Evolutionary conservation across 2,329 filamentous ascomycete genomes (phyloP).

Genomic region (Aspergillus udagawae): DNA sequence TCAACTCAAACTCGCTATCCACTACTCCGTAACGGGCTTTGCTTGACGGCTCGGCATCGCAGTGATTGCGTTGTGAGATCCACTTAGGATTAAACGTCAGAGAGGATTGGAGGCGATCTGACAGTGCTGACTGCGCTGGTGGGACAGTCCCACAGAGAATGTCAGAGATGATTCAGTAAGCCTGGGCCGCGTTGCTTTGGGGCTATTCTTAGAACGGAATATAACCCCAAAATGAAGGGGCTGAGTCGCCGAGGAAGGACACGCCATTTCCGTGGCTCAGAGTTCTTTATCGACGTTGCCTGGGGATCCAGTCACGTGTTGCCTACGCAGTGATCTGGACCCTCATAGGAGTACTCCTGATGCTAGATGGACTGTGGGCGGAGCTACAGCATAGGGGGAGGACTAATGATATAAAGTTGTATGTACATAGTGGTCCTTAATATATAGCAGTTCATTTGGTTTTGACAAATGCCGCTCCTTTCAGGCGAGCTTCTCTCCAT

Average conservation of each 20-base stretch:
- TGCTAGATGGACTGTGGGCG: background rate
- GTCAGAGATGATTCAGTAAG: background rate
- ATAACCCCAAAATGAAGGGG: background rate
- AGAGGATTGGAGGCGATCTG: constrained; percentile 10
- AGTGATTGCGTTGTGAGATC: background rate
- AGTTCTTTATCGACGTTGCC: background rate
- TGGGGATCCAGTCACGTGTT: background rate
- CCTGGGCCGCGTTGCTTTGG: constrained; percentile 11
- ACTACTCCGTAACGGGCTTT: constrained; percentile 2
- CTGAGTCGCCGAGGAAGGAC: background rate
- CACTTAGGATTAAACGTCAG: background rate
- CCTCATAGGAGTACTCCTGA: background rate
- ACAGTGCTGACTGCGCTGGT: background rate
- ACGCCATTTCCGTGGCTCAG: constrained; percentile 2
- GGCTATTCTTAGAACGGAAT: constrained; percentile 14
- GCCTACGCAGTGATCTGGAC: background rate
- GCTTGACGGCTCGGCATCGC: background rate
- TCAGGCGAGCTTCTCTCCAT: background rate
- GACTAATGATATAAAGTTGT: background rate
- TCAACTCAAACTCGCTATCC: background rate
- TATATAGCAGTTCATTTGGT: background rate
- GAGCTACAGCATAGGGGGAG: background rate
- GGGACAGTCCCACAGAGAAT: background rate
- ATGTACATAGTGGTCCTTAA: background rate
- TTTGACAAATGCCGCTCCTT: constrained; percentile 1